Conservation (phyloP, 2,329 filamentous ascomycete genomes). For the Beauveria varroae region DNA sequence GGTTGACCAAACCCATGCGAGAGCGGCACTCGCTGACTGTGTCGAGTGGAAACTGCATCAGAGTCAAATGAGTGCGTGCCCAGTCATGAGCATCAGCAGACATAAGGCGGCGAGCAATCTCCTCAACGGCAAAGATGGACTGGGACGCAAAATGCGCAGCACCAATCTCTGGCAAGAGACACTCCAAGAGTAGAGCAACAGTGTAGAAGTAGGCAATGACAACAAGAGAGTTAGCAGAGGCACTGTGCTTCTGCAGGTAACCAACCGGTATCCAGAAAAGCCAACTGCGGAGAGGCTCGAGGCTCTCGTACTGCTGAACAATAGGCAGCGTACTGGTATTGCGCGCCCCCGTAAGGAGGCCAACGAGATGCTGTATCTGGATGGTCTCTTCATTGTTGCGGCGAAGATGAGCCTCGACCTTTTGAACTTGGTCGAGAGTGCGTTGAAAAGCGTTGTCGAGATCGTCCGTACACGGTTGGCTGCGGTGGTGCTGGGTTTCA, state of each 20-base stretch:
- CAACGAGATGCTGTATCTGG: slow-evolving; percentile 60
- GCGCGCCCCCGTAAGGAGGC: slow-evolving; percentile 64
- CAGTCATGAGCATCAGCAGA: slow-evolving; percentile 50
- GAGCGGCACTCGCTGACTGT: slow-evolving; percentile 61
- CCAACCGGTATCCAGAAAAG: slow-evolving; percentile 91
- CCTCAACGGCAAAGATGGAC: slow-evolving; percentile 73
- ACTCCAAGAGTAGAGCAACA: slow-evolving; percentile 80
- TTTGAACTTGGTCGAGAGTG: slow-evolving; percentile 59
- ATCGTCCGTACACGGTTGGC: slow-evolving; percentile 61
- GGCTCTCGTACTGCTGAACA: slow-evolving; percentile 80
- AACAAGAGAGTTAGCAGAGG: slow-evolving; percentile 69
- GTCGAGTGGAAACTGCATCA: slow-evolving; percentile 70
- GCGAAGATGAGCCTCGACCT: slow-evolving; percentile 60
- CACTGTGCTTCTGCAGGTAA: slow-evolving; percentile 68
- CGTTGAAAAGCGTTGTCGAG: slow-evolving; percentile 55
- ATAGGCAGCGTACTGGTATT: slow-evolving; percentile 63
- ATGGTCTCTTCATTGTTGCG: slow-evolving; percentile 63
- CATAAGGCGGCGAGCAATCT: slow-evolving; percentile 71
- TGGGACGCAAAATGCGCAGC: slow-evolving; percentile 81
- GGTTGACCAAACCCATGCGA: slow-evolving; percentile 60
- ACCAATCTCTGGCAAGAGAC: slow-evolving; percentile 84
- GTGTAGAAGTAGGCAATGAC: slow-evolving; percentile 90
- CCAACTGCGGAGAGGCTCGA: slow-evolving; percentile 85
- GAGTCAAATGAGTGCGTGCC: slow-evolving; percentile 51
- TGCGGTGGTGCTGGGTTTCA: slow-evolving; percentile 51